Base-by-base conservation (phyloP, 768 basidiomycete genomes). In the Podaxis carcinomalis region DNA sequence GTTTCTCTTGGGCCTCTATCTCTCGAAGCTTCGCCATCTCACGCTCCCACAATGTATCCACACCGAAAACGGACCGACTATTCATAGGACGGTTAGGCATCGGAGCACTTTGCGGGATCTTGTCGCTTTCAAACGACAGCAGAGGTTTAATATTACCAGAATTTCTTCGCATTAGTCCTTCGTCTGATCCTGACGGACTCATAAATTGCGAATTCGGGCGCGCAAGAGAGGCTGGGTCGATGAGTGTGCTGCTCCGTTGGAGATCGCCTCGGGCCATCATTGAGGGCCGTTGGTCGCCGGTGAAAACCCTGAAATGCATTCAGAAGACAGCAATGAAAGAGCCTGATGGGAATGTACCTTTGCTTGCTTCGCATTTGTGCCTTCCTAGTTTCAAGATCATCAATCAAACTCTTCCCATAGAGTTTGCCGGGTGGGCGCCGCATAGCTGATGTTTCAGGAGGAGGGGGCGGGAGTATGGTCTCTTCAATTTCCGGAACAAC, bases 11-110 rank as follows among this genome's bases (percentile, higher is more conserved):
- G 11, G 84, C 87, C 70, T 96, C 88, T 0, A 95, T 90, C 62
- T 85, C 79, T 63, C 83, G 83, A 56, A 96, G 77, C 71, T 92
- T 96, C 16, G 74, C 83, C 79, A 94, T 82, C 73, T 97, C 95
- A 42, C 85, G 81, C 68, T 95, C 90, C 95, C 95, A 96, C 9
- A 96, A 68, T n/a, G 89, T 90, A 71, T 97, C 95, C 0, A 92
- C 89, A 1, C 95, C 95, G 68, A 96, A 97, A 9, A 95, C 92
- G n/a, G 93, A 95, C 60, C 82, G 84, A 40, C 81, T 82, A 44
- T 56, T 65, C 42, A 75, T 79, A 0, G 78, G 59, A 66, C 64
- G 65, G 65, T 59, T 46, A 60, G 63, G 64, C 58, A 69, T 68
- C 52, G 67, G 53, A 63, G 73, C 52, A 62, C 61, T 57, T 56